Base-by-base conservation (phyloP, 345 rosid species). In the Populus alba region DNA sequence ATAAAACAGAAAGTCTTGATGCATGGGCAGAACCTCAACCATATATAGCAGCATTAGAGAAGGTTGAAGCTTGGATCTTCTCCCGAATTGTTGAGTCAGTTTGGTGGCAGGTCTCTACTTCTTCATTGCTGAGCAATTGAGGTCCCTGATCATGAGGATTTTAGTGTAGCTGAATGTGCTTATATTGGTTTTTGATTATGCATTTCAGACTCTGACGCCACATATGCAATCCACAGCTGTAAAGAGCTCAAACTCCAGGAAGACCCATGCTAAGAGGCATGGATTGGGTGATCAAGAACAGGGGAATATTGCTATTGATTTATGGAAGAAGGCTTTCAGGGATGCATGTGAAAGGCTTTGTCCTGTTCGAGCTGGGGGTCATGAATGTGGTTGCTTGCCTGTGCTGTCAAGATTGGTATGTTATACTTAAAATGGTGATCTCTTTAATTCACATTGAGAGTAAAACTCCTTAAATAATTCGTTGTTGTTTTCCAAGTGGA, bases 271-370 rank as follows among this genome's bases (percentile, higher is more conserved):
- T 10, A 88, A 83, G 82, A 87, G 85, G 81, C 11, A 79, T 76
- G 85, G 90, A 75, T 84, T 90, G 76, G 91, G 91, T 20, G 87
- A 86, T 78, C 85, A 78, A 80, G 92, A 88, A 75, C 97, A 91
- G 74, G 97, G 90, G 8, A 84, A 78, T 38, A 87, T 90, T 70
- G 90, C 98, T 27, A 82, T 95, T 77, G 97, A 92, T 66, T 90
- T 92, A 22, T 95, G 98, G 98, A 90, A 95, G 83, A 93, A 83
- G 84, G 98, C 94, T 77, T 93, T 95, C 78, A 90, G 78, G 87
- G 98, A 92, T 80, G 89, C 97, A 27, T 91, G 92, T 68, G 98
- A 93, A 88, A 88, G 97, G 81, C 97, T 95, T 74, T 95, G 97
- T 63, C 98, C 98, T 22, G 74, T 86, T 69, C 92, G 95, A 82